These are phyloP conservation scores for Pseudogymnoascus sp. DNA, from an alignment of 2,329 filamentous ascomycete species.

Conservation along the genomic window DNA sequence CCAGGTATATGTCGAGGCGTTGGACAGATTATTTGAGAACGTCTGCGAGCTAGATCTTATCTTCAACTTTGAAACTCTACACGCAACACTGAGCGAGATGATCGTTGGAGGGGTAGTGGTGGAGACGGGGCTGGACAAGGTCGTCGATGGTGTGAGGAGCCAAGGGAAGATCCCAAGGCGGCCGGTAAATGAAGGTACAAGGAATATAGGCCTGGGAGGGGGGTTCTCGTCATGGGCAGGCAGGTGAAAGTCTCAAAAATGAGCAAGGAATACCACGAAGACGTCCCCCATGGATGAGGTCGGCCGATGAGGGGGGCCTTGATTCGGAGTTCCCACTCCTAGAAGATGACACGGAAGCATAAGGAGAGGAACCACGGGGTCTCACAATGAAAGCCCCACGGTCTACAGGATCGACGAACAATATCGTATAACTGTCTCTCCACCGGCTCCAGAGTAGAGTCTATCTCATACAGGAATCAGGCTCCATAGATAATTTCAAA, in stretches of 20 bases:
- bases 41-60: slow-evolving; percentile 97
- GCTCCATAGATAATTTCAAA: not conserved
- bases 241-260: slow-evolving; percentile 19
- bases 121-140: slow-evolving; percentile 81
- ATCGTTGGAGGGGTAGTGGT: slow-evolving; percentile 91
- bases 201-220: slow-evolving; percentile 47
- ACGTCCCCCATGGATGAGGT: not conserved
- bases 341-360: not conserved
- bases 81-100: slow-evolving; percentile 87
- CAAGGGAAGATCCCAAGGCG: slow-evolving; percentile 73
- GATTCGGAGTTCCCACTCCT: not conserved
- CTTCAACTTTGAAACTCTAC: slow-evolving; percentile 97
- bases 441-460: not conserved
- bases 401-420: not conserved
- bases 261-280: not conserved
- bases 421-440: not conserved
- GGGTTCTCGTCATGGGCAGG: slow-evolving; percentile 23
- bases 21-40: slow-evolving; percentile 94
- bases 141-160: slow-evolving; percentile 73
- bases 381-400: not conserved
- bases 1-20: slow-evolving; percentile 93
- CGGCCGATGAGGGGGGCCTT: not conserved
- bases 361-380: not conserved
- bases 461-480: not conserved
- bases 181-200: slow-evolving; percentile 60